A percentile compares a stretch with the other conserved stretches of the same genome.
Evolutionary conservation across 2,329 filamentous ascomycete genomes (phyloP).

Genomic region (Aspergillus niger): DNA sequence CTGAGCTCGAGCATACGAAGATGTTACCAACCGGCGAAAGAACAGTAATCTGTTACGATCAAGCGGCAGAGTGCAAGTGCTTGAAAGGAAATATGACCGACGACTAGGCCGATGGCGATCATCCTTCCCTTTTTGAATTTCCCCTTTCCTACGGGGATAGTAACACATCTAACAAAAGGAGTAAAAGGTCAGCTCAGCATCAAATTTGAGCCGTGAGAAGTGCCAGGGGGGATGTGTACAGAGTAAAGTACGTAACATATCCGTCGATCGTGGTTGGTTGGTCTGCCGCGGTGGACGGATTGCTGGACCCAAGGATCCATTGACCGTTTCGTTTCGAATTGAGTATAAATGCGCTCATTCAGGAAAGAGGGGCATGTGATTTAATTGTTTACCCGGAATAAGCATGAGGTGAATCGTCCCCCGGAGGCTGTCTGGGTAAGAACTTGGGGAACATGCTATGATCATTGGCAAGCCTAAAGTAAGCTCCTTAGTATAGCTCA

Average conservation of each 20-base stretch:
- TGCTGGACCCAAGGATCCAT: constrained; percentile 1
- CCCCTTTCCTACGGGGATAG: not conserved
- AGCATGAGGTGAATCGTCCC: not conserved
- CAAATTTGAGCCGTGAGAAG: not conserved
- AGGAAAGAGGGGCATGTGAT: not conserved
- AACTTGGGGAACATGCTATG: not conserved
- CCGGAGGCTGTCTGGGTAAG: not conserved
- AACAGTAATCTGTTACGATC: not conserved
- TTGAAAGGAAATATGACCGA: not conserved
- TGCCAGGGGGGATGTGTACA: too few relatives aligned
- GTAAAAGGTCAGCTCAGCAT: not conserved
- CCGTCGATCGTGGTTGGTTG: not conserved
- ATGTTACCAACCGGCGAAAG: not conserved
- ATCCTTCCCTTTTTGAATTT: not conserved
- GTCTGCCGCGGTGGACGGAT: not conserved
- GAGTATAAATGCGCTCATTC: not conserved
- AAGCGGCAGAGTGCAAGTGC: not conserved
- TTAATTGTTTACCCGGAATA: not conserved
- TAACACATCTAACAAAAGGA: not conserved
- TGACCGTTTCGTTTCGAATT: not conserved
- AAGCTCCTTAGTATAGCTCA: not conserved
- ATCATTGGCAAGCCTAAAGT: not conserved
- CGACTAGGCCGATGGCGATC: not conserved
- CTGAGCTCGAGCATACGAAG: not conserved
- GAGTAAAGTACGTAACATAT: not conserved